These are phyloP conservation scores for Passiflora organensis DNA, from an alignment of 345 rosid genomes.

Conservation along the genomic window DNA sequence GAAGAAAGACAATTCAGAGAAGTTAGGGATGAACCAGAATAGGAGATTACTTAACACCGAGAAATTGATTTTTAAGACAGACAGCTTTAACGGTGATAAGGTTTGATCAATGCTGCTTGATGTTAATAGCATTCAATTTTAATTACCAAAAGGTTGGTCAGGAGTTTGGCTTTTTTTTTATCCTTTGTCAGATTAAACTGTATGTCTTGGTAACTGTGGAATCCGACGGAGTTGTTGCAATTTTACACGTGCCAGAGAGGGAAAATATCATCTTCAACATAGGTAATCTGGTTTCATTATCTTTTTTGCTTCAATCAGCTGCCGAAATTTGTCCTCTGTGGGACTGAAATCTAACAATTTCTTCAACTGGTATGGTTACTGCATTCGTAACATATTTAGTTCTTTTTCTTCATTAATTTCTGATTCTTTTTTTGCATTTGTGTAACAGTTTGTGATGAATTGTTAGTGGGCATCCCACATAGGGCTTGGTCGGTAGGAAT, in stretches of 20 bases:
- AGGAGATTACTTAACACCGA: conserved; percentile 40
- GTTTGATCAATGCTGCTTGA: conserved; percentile 19
- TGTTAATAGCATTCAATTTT: not conserved
- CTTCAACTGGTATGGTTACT: too few species aligned
- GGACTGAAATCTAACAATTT: not conserved
- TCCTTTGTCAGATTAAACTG: conserved; percentile 43
- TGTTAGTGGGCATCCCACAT: conserved; percentile 62
- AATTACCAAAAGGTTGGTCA: not conserved
- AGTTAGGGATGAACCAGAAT: conserved; percentile 19
- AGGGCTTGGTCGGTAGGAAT: conserved; percentile 64
- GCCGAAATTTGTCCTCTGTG: not conserved
- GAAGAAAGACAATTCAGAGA: conserved; percentile 35
- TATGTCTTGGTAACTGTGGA: conserved; percentile 61
- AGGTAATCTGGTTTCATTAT: conserved; percentile 35
- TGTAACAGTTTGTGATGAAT: conserved; percentile 73
- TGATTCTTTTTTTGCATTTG: not conserved
- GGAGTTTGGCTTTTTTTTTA: not conserved
- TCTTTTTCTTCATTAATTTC: not conserved
- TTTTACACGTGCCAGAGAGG: conserved; percentile 46
- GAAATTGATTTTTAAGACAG: conserved; percentile 28
- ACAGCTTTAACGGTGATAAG: conserved; percentile 35
- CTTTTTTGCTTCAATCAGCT: not conserved
- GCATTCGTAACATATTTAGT: too few species aligned
- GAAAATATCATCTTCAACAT: conserved; percentile 59
- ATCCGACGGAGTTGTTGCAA: conserved; percentile 80